phyloP scores from a whole-genome alignment of 345 rosid species.

The Populus euphratica region DNA sequence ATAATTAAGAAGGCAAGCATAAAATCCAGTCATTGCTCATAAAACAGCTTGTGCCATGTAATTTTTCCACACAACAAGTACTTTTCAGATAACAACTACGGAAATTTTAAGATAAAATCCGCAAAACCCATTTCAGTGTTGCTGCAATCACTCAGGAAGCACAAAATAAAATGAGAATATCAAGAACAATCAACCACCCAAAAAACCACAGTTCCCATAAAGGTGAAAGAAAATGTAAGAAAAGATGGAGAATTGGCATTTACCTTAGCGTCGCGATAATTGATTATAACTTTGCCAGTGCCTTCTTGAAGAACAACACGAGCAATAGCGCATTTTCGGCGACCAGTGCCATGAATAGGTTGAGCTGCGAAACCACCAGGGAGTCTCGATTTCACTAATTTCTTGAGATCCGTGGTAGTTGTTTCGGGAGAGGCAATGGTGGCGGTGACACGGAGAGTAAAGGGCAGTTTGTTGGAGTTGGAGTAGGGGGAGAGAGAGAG shows the following conservation, averaged over 20 bases:
- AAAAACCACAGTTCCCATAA: background rate
- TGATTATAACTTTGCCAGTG: slow-evolving; percentile 74
- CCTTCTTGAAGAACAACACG: slow-evolving; percentile 95
- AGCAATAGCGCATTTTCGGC: slow-evolving; percentile 87
- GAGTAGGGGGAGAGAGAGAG: slow-evolving; percentile 27
- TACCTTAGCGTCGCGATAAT: slow-evolving; percentile 86
- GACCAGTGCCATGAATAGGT: slow-evolving; percentile 78
- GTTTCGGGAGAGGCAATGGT: slow-evolving; percentile 47
- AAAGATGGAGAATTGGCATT: background rate
- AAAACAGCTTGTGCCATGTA: background rate
- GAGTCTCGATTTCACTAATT: slow-evolving; percentile 74
- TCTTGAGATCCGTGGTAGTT: slow-evolving; percentile 50
- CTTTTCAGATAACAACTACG: background rate
- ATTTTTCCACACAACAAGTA: background rate
- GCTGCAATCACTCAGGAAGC: background rate
- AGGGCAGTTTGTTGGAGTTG: slow-evolving; percentile 14
- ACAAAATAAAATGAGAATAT: background rate
- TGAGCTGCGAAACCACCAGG: slow-evolving; percentile 96
- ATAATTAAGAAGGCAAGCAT: background rate
- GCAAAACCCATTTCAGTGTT: background rate
- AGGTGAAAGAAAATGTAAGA: background rate
- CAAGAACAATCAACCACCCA: background rate
- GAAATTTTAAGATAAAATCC: too few relatives aligned
- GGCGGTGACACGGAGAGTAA: slow-evolving; percentile 46
- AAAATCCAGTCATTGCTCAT: background rate